These are phyloP conservation scores for Dimargaris cristalligena DNA, from an alignment of 192 early-diverging fungal genomes.

Conservation along the genomic window DNA sequence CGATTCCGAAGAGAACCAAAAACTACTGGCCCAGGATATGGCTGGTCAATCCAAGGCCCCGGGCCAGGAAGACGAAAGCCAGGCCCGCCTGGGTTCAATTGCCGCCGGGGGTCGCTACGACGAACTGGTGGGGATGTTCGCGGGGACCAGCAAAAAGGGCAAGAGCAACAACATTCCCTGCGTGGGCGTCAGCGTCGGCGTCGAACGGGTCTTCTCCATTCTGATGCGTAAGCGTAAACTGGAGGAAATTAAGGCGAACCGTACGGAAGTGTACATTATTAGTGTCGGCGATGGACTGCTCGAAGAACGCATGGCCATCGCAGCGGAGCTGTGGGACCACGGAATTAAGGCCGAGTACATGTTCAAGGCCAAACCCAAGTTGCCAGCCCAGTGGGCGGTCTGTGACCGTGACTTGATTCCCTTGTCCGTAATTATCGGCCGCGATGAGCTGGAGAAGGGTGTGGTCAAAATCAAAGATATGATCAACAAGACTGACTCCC, in stretches of 20 bases:
- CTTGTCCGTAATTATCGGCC: slow-evolving; percentile 74
- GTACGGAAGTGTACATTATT: slow-evolving; percentile 75
- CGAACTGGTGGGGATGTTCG: slow-evolving; percentile 91
- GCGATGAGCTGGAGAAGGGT: slow-evolving; percentile 59
- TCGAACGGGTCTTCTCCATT: slow-evolving; percentile 90
- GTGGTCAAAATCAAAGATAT: slow-evolving; percentile 82
- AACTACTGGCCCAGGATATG: slow-evolving; percentile 21
- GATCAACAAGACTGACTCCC: slow-evolving; percentile 37
- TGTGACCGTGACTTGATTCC: slow-evolving; percentile 83
- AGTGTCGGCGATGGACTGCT: slow-evolving; percentile 62
- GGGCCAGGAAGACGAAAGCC: slow-evolving; percentile 41
- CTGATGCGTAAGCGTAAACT: slow-evolving; percentile 40
- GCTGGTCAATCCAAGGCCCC: background rate
- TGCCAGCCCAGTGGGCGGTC: slow-evolving; percentile 56
- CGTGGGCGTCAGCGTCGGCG: slow-evolving; percentile 87
- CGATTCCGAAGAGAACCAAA: slow-evolving; percentile 11
- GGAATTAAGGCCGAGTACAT: slow-evolving; percentile 79
- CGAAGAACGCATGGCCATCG: slow-evolving; percentile 75
- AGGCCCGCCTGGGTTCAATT: slow-evolving; percentile 82
- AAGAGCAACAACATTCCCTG: slow-evolving; percentile 67
- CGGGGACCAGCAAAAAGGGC: slow-evolving; percentile 38
- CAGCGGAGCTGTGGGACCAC: slow-evolving; percentile 79
- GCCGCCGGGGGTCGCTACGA: slow-evolving; percentile 97
- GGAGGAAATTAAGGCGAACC: slow-evolving; percentile 51
- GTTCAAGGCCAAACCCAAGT: slow-evolving; percentile 80